Base-by-base conservation (phyloP, 2,329 filamentous ascomycete species). In the Pseudogymnoascus sp. region DNA sequence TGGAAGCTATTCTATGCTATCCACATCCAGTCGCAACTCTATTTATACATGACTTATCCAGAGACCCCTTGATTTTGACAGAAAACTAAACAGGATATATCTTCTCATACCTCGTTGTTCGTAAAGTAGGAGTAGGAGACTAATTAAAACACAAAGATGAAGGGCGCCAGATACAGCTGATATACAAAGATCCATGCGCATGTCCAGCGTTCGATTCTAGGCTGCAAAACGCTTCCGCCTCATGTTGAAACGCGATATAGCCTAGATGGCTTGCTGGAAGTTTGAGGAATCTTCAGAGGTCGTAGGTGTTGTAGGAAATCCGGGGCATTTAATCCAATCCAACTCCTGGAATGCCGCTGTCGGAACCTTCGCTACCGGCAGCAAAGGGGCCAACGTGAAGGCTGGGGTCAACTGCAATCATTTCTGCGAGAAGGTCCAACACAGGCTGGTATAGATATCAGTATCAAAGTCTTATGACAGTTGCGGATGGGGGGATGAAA, bases 391-490 rank as follows among this genome's bases (percentile, higher is more conserved):
- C 83, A 66, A 90, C 81, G 68, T 87, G 83, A 68, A 91, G 79
- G 67, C 80, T 85, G 66, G 88, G 84, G 78, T 97, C 94, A 76
- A 92, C 86, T 67, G 92, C 93, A 72, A 99, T 96, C 91, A 99
- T 97, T 79, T 97, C 91, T 68, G 94, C 94, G 66, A 99, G 86
- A 70, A 97, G 88, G 76, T 99, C 93, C 70, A 99, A 87, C 71
- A 97, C 90, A 66, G 92, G 87, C 89, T 94, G 67, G 63, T 39
- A 65, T 62, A 60, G 59, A 41, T 21, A 55, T 45, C 29, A 45
- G 14, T 21, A 35, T 61, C 8, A 11, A 21, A n/a, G 14, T 31
- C 6, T 65, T 38, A 26, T 19, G 38, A 10, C 12, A 35, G 12
- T 14, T 29, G 45, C 45, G 29, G 37, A 33, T 23, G n/a, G 23